Evolutionary conservation across 495 filamentous ascomycete species (phyloP).

Genomic region (Penicillium coprophilum): DNA sequence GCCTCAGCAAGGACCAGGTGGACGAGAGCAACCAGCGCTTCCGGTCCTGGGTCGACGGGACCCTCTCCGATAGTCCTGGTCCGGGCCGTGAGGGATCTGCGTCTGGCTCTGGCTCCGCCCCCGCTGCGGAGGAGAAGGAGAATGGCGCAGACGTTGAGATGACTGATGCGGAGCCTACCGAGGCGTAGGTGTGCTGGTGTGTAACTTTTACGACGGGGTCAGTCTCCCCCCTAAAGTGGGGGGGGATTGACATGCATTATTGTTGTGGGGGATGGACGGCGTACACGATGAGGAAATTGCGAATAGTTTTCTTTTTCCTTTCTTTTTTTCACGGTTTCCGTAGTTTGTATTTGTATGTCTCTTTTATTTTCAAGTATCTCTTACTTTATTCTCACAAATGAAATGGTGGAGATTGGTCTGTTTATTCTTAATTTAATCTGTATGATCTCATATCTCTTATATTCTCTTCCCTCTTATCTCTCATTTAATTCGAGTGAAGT

Average conservation of each 20-base stretch:
- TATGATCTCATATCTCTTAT: neutral
- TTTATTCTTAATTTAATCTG: constrained; percentile 4
- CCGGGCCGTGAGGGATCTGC: constrained; percentile 17
- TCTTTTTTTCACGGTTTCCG: neutral
- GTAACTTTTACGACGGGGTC: constrained; percentile 5
- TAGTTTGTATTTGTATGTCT: constrained; percentile 14
- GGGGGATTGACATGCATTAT: constrained; percentile 17
- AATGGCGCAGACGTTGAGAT: constrained; percentile 38
- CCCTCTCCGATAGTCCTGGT: constrained; percentile 23
- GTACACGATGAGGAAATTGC: constrained; percentile 28
- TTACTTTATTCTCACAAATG: constrained; percentile 13
- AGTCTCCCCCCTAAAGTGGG: neutral
- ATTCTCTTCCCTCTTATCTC: neutral
- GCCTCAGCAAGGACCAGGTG: constrained; percentile 66
- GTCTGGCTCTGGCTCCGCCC: constrained; percentile 12
- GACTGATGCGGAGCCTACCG: constrained; percentile 33
- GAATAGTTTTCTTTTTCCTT: constrained; percentile 13
- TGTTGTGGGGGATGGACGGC: constrained; percentile 18
- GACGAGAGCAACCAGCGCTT: constrained; percentile 66
- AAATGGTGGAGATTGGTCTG: neutral
- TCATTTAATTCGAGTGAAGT: too few relatives aligned
- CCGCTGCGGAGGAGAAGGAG: constrained; percentile 7
- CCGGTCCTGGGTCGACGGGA: constrained; percentile 44
- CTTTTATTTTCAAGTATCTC: constrained; percentile 10
- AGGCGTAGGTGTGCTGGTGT: constrained; percentile 8